Evolutionary conservation across 164 flowering plant species (phyloP), one percentile per base, ranked within the genome.

Genomic region (Piper betle): DNA sequence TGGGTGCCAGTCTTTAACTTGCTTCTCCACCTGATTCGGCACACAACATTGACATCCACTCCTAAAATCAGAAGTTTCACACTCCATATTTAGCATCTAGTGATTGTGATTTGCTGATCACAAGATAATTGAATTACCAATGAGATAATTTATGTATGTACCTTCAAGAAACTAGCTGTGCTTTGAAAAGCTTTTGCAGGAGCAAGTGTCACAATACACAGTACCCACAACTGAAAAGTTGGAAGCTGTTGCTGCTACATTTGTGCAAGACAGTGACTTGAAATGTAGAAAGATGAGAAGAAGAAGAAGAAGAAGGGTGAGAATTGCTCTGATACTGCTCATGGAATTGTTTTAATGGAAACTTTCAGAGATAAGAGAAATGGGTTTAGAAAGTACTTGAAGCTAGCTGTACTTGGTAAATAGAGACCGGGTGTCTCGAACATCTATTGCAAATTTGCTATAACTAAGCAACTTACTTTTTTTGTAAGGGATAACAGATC

Each of bases 131-230:
- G 10, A 43, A 43, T 43, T 43, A 43, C 50, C 12, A 15, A 43
- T 8, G 5, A 43, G 6, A 5, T 10, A 6, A 4, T 3, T 0
- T 1, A 5, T 43, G 55, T 6, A 37, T 33, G 59, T 62, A 91
- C 97, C 97, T 77, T 91, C 86, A 66, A 93, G 53, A 83, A 89
- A 93, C 83, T 89, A 93, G 83, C 92, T 89, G 78, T 84, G 91
- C 53, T 57, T 79, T 58, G 96, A 76, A 80, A 93, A 86, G 76
- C 67, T 81, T 78, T 90, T 90, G 73, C 79, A 84, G 75, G 85
- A 81, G 82, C 98, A 93, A 63, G 78, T 72, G 65, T 86, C 97
- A 71, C 98, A 93, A 58, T 81, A 93, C 42, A 93, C 97, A 64
- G 78, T 63, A 46, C 95, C 98, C 84, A 82, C 75, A 37, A 91